Evolutionary conservation across 75 land plant genomes (phyloP), one percentile per base, ranked within the genome.

Genomic region (Pinus albicaulis): DNA sequence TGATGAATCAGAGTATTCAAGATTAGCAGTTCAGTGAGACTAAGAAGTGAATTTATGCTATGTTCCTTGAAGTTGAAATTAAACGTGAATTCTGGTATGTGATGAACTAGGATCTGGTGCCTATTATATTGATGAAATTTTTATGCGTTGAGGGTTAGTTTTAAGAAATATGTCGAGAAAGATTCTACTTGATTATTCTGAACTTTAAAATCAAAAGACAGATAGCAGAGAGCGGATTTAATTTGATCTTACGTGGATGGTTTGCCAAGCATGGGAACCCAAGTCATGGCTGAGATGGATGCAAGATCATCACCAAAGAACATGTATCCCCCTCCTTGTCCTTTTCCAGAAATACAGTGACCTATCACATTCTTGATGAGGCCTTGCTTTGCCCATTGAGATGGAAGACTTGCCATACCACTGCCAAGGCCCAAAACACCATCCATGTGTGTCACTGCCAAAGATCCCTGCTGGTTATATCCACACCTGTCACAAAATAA

Each of bases 401-500:
- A 80, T 7, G 89, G 74, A 5, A 95, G 80, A 77, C 96, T 85
- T 15, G 83, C 56, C 61, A 77, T 85, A 12, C 92, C 91, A 38
- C 58, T 82, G 24, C 95, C 91, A 19, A 95, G 86, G 36, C 98
- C 98, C 78, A 95, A 81, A 1, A 95, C 79, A 13, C 98, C 98
- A 76, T 95, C 98, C 10, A 88, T 81, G 31, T 80, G 77, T 59
- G 87, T 74, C 41, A 77, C 16, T 6, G 79, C 74, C 36, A 88
- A 83, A 31, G 88, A 78, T 13, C 86, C 78, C 52, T 79, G 82
- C 75, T 95, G 98, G 77, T 95, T 88, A 70, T 95, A 95, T 6
- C 92, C 93, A 80, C 98, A 95, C 59, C 98, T 95, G 86, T 15
- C 64, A n/a, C n/a, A n/a, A n/a, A n/a, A n/a, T n/a, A n/a, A n/a